These are phyloP conservation scores for Angomonas deanei DNA, from an alignment of 208 protist genomes.

Conservation along the genomic window DNA sequence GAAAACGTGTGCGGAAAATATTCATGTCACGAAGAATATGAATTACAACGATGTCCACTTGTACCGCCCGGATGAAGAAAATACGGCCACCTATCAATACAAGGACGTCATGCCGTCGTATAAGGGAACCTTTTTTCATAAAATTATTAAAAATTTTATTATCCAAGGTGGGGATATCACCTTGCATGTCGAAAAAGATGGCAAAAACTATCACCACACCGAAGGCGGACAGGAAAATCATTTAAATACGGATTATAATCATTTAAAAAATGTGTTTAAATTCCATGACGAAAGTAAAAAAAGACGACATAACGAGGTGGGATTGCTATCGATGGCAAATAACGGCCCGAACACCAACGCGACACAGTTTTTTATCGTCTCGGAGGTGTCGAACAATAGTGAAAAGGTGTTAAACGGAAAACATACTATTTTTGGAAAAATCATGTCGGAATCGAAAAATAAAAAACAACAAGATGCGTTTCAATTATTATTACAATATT, in stretches of 20 bases:
- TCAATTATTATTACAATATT: slow-evolving; percentile 46
- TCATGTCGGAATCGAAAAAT: not conserved
- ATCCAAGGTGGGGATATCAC: slow-evolving; percentile 96
- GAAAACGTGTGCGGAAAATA: not conserved
- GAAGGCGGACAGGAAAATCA: slow-evolving; percentile 44
- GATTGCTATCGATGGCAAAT: slow-evolving; percentile 89
- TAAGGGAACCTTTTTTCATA: slow-evolving; percentile 88
- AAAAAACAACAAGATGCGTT: slow-evolving; percentile 16
- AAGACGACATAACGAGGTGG: slow-evolving; percentile 78
- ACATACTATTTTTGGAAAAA: not conserved
- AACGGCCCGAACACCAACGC: slow-evolving; percentile 91
- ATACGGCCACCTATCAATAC: slow-evolving; percentile 15
- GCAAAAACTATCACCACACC: slow-evolving; percentile 80
- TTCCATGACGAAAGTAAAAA: slow-evolving; percentile 93
- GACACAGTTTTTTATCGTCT: slow-evolving; percentile 89
- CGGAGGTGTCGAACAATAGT: not conserved
- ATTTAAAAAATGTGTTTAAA: slow-evolving; percentile 10
- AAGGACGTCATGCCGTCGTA: slow-evolving; percentile 74
- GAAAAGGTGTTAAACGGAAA: not conserved
- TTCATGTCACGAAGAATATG: too few species aligned
- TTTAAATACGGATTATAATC: not conserved
- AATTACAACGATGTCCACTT: too few species aligned
- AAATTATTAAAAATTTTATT: slow-evolving; percentile 84
- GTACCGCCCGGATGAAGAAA: not conserved
- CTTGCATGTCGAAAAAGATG: slow-evolving; percentile 76